phyloP scores from a whole-genome alignment of 2,329 filamentous ascomycete genomes.

The Aspergillus japonicus region DNA sequence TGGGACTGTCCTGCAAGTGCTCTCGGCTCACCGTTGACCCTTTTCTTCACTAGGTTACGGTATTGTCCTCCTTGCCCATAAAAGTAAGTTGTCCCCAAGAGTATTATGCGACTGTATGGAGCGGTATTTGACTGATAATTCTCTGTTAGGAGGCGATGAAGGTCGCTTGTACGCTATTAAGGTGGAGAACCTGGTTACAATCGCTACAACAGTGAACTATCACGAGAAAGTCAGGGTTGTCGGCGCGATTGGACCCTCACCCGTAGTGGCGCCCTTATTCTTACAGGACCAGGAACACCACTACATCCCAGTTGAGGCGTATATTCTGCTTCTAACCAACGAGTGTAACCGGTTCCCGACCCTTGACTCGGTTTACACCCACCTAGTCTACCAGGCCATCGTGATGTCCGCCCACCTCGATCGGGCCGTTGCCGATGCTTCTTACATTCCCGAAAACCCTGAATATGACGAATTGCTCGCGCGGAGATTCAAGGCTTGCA shows the following conservation, averaged over 20 bases:
- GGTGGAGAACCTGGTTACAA: background rate
- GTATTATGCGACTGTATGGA: background rate
- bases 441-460: background rate
- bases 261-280: background rate
- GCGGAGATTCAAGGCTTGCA: too few relatives aligned
- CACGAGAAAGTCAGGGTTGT: background rate
- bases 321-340: conserved; percentile 25
- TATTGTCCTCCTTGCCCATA: background rate
- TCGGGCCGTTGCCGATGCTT: conserved; percentile 8
- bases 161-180: background rate
- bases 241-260: background rate
- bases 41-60: background rate
- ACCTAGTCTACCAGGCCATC: conserved; percentile 23
- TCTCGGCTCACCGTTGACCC: background rate
- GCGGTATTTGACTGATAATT: background rate
- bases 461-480: background rate
- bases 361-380: conserved; percentile 30
- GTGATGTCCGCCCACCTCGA: conserved; percentile 31
- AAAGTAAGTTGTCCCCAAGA: background rate
- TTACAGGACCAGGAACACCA: background rate
- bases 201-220: background rate
- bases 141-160: background rate
- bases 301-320: conserved; percentile 25
- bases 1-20: too few relatives aligned
- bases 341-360: conserved; percentile 28